Evolutionary conservation across 768 basidiomycete species (phyloP).

Genomic region (Fistulinella prunicolor): DNA sequence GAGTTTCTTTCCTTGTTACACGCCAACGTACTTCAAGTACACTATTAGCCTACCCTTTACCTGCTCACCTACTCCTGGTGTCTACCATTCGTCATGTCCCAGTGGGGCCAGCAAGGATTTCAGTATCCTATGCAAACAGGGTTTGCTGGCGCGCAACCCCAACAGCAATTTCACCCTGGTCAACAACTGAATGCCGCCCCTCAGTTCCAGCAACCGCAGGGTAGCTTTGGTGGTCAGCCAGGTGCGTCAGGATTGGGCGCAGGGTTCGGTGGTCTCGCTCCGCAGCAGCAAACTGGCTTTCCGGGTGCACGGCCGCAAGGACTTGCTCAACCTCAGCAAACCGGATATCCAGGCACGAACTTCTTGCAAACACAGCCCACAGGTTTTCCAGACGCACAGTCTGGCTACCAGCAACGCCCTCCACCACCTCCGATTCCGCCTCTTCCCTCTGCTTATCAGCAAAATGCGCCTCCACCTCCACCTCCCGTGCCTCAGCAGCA

Average conservation of each 20-base stretch:
- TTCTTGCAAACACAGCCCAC: slow-evolving; percentile 54
- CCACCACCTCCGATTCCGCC: slow-evolving; percentile 61
- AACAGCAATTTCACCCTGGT: slow-evolving; percentile 40
- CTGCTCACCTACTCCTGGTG: neutral
- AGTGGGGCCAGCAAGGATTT: slow-evolving; percentile 70
- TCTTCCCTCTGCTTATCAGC: slow-evolving; percentile 60
- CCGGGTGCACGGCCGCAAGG: slow-evolving; percentile 38
- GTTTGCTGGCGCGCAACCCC: slow-evolving; percentile 47
- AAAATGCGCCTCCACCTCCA: slow-evolving; percentile 40
- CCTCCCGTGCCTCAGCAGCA: slow-evolving; percentile 35
- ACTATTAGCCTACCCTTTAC: neutral
- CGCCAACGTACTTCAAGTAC: neutral
- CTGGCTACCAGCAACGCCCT: slow-evolving; percentile 34
- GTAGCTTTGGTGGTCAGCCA: slow-evolving; percentile 27
- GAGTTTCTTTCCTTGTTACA: neutral
- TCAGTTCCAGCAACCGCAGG: slow-evolving; percentile 45
- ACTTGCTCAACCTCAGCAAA: slow-evolving; percentile 43
- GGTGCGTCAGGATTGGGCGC: slow-evolving; percentile 30
- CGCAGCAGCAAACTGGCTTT: slow-evolving; percentile 69
- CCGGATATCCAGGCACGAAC: slow-evolving; percentile 40
- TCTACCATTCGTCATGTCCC: slow-evolving; percentile 53
- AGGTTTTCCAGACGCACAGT: slow-evolving; percentile 36
- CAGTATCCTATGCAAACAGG: slow-evolving; percentile 79
- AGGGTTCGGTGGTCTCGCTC: slow-evolving; percentile 42
- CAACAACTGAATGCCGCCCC: slow-evolving; percentile 28